These are phyloP conservation scores for Xylaria sp. DNA, from an alignment of 2,329 filamentous ascomycete species.

Conservation along the genomic window DNA sequence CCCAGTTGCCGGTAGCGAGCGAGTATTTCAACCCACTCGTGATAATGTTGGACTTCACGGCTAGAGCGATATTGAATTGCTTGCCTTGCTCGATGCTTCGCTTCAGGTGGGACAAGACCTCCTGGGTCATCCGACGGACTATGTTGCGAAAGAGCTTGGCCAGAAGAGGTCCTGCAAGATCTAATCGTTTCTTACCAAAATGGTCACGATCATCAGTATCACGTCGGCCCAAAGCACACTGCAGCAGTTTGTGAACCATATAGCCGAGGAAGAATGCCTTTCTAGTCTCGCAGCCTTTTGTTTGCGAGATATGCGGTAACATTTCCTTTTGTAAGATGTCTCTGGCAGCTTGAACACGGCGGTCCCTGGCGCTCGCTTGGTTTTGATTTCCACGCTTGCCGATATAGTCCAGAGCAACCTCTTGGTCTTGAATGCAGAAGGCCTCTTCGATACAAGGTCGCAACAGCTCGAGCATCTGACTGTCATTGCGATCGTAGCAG, in stretches of 20 bases:
- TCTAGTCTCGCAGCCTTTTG: conserved; percentile 89
- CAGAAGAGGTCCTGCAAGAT: conserved; percentile 90
- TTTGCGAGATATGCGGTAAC: conserved; percentile 93
- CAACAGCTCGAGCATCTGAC: conserved; percentile 95
- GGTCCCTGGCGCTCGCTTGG: conserved; percentile 78
- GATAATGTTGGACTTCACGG: conserved; percentile 88
- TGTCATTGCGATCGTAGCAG: conserved; percentile 93
- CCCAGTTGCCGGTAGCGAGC: conserved; percentile 97
- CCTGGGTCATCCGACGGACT: conserved; percentile 87
- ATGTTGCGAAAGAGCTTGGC: conserved; percentile 96
- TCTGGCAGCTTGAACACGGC: conserved; percentile 88
- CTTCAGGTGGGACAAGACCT: conserved; percentile 89
- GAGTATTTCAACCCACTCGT: conserved; percentile 97
- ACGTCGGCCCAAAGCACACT: conserved; percentile 88
- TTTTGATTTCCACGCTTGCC: conserved; percentile 81
- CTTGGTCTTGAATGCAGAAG: conserved; percentile 93
- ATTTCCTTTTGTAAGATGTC: conserved; percentile 98
- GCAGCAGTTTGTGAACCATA: conserved; percentile 95
- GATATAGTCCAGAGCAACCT: conserved; percentile 93
- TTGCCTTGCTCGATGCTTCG: conserved; percentile 87
- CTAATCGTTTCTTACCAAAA: conserved; percentile 97
- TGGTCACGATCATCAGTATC: conserved; percentile 98
- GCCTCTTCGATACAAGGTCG: conserved; percentile 97
- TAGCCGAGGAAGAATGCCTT: conserved; percentile 99
- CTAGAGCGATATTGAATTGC: conserved; percentile 89